Base-by-base conservation (phyloP, 2,329 filamentous ascomycete genomes). In the Phialemoniopsis sp. region DNA sequence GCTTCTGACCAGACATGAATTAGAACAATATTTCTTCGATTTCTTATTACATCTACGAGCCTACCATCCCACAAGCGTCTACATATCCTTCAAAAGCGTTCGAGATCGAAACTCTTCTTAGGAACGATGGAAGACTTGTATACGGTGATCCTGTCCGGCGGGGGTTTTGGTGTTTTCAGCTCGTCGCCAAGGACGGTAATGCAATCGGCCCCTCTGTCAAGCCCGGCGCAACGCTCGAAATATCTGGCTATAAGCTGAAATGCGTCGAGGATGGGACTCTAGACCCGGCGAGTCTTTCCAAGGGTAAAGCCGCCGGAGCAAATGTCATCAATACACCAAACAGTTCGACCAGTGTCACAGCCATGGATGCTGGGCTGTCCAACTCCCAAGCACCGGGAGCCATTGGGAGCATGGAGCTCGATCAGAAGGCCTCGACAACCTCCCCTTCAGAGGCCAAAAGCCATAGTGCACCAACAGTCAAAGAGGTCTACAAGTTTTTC, bases 1-100 rank as follows among this genome's bases (percentile, higher is more conserved):
- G 7, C 32, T 8, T 33, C 36, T n/a, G n/a, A n/a, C n/a, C n/a
- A n/a, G n/a, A n/a, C 12, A 31, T 18, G 35, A 14, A 17, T 3
- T 47, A 80, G 76, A 76, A 71, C 59, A 76, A 78, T 54, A 72
- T 80, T 51, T 67, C 72, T 35, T 73, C 69, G 37, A 59, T 81
- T 50, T 59, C 57, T 43, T 81, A 72, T 57, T 72, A 71, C 48
- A 65, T 78, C 43, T 80, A 79, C 57, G 71, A 77, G 45, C 67
- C 70, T 16, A 55, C 64, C 30, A 48, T 62, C 41, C 62, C 73
- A 31, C 60, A 65, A 29, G 58, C 66, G 15, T 61, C 67, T 29
- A 60, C 46, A 7, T 70, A 72, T 50, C 63, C 64, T 30, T 65
- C 68, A 36, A 62, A 62, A 35, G 68, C 67, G 14, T 63, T 73